phyloP scores from a whole-genome alignment of 2,329 filamentous ascomycete genomes.

The Ophiostoma perfectum region DNA sequence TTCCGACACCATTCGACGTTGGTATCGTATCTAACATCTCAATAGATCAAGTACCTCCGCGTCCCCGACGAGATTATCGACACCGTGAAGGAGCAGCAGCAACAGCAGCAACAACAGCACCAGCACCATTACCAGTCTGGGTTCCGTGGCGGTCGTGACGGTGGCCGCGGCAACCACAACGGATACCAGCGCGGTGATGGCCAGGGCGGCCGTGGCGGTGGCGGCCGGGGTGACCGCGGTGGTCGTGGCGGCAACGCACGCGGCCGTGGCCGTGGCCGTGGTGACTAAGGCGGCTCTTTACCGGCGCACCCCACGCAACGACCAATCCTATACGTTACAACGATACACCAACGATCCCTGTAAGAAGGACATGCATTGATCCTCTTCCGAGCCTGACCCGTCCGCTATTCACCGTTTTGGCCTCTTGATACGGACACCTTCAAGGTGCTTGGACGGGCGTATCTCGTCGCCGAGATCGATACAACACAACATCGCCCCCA shows the following conservation, averaged over 20 bases:
- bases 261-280: conserved; percentile 37
- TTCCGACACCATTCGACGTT: not conserved
- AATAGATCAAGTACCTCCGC: conserved; percentile 93
- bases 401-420: not conserved
- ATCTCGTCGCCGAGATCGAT: not conserved
- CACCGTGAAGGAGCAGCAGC: conserved; percentile 85
- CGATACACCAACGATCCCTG: not conserved
- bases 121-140: conserved; percentile 37
- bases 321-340: too few relatives aligned
- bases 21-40: not conserved
- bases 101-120: conserved; percentile 56
- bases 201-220: conserved; percentile 41
- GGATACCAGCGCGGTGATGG: conserved; percentile 53
- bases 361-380: too few relatives aligned
- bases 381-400: not conserved
- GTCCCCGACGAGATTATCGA: conserved; percentile 97
- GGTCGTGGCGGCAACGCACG: conserved; percentile 34
- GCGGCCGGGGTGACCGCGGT: conserved; percentile 36
- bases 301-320: too few relatives aligned
- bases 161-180: conserved; percentile 50
- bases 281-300: conserved; percentile 14
- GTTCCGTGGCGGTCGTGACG: conserved; percentile 55
- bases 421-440: not conserved
- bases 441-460: not conserved
- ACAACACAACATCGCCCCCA: not conserved